Conservation (phyloP, 371 early-diverging fungal species). For the Actinomortierella ambigua region DNA sequence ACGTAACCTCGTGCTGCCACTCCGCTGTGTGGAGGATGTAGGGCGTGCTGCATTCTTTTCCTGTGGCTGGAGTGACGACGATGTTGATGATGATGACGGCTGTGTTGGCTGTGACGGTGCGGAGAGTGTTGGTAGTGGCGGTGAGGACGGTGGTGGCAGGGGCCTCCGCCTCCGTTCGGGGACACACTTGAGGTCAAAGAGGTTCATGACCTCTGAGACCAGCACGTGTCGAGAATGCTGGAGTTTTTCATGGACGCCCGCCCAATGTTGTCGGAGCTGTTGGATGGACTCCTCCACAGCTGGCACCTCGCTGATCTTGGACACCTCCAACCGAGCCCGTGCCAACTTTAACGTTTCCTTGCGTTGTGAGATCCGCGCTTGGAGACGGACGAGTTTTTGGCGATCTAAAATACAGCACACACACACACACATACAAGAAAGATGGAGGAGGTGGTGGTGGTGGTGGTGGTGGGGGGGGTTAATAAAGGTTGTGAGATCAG, state of each 20-base stretch:
- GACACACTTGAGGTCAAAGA: slow-evolving; percentile 32
- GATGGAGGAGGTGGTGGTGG: slow-evolving; percentile 4
- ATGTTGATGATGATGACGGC: slow-evolving; percentile 8
- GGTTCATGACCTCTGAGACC: slow-evolving; percentile 20
- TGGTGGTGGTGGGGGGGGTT: slow-evolving; percentile 2
- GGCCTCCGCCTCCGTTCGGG: slow-evolving; percentile 41
- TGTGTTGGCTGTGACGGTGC: slow-evolving; percentile 15
- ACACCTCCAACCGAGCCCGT: slow-evolving; percentile 31
- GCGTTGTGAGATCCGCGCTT: slow-evolving; percentile 29
- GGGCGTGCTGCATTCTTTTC: slow-evolving; percentile 12
- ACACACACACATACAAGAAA: neutral
- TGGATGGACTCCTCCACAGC: slow-evolving; percentile 25
- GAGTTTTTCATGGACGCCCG: slow-evolving; percentile 26
- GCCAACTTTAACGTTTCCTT: slow-evolving; percentile 42
- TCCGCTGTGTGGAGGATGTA: no score
- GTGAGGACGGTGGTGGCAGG: slow-evolving; percentile 33
- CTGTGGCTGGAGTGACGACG: slow-evolving; percentile 17
- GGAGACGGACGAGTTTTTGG: slow-evolving; percentile 27
- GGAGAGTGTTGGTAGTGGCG: slow-evolving; percentile 11
- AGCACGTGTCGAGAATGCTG: slow-evolving; percentile 51
- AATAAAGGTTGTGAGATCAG: neutral
- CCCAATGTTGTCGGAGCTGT: slow-evolving; percentile 38
- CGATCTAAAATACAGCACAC: slow-evolving; percentile 34
- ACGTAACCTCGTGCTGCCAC: slow-evolving; percentile 20
- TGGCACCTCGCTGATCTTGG: slow-evolving; percentile 36